Evolutionary conservation across 257 asterid genomes (phyloP).

Genomic region (Fraxinus americana): DNA sequence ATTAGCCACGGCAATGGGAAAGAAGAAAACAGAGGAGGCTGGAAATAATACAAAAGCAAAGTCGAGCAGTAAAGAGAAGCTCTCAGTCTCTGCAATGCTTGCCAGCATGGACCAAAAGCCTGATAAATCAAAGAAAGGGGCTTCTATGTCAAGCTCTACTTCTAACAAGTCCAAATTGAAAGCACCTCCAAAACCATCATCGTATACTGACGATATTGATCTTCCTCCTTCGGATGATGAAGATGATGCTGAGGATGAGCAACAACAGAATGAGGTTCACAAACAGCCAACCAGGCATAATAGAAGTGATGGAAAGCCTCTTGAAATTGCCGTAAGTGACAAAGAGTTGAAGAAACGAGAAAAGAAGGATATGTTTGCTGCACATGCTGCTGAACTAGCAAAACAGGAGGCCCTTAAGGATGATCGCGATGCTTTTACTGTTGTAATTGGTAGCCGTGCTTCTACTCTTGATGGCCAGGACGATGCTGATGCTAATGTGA

Average conservation of each 20-base stretch:
- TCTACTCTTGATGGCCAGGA: constrained; percentile 67
- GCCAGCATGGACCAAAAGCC: constrained; percentile 63
- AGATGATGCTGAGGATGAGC: constrained; percentile 49
- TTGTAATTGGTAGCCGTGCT: constrained; percentile 62
- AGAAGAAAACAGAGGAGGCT: constrained; percentile 59
- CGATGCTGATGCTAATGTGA: constrained; percentile 70
- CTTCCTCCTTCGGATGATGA: constrained; percentile 74
- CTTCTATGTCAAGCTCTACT: constrained; percentile 23
- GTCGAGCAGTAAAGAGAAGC: constrained; percentile 55
- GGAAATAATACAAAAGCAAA: constrained; percentile 47
- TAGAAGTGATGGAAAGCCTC: constrained; percentile 38
- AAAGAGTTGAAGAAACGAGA: constrained; percentile 65
- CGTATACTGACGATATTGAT: constrained; percentile 54
- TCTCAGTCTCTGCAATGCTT: constrained; percentile 65
- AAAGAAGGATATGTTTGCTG: constrained; percentile 55
- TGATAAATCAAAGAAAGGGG: constrained; percentile 60
- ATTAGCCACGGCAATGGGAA: constrained; percentile 47
- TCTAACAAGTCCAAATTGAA: constrained; percentile 51
- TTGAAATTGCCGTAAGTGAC: constrained; percentile 39
- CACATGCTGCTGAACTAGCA: constrained; percentile 53
- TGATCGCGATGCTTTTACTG: constrained; percentile 77
- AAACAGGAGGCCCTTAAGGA: constrained; percentile 64
- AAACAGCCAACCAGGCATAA: constrained; percentile 27
- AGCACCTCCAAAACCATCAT: constrained; percentile 43
- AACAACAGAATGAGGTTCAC: constrained; percentile 29